Evolutionary conservation across 257 asterid species (phyloP).

Genomic region (Cinchona pubescens): DNA sequence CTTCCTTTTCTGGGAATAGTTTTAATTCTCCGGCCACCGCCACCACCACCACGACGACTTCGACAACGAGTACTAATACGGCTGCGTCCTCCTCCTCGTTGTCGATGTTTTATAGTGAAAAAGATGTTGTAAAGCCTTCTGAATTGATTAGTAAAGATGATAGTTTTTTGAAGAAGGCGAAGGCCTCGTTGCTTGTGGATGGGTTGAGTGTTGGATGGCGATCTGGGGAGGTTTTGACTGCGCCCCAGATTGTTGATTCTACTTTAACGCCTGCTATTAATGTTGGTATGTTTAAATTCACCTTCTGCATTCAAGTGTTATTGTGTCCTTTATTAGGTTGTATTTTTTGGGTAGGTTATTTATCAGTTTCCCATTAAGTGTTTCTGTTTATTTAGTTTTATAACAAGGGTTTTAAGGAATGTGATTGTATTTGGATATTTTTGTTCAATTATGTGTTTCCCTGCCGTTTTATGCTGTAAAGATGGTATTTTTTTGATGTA

Average conservation of each 20-base stretch:
- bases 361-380: not conserved
- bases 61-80: too few relatives aligned
- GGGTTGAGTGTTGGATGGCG: constrained; percentile 39
- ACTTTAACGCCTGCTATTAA: constrained; percentile 48
- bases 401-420: not conserved
- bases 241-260: constrained; percentile 62
- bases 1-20: constrained; percentile 41
- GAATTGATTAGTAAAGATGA: constrained; percentile 60
- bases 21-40: constrained; percentile 37
- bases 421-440: not conserved
- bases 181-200: constrained; percentile 40
- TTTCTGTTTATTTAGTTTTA: not conserved
- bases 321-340: not conserved
- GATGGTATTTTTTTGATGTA: constrained; percentile 8
- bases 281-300: constrained; percentile 40
- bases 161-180: constrained; percentile 57
- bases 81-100: constrained; percentile 23
- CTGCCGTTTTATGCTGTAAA: not conserved
- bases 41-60: constrained; percentile 10
- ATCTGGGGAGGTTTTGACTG: constrained; percentile 29
- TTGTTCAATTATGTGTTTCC: not conserved
- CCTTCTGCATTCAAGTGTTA: not conserved
- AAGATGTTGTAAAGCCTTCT: constrained; percentile 39
- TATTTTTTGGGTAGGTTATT: not conserved
- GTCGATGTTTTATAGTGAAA: constrained; percentile 39